These are phyloP conservation scores for Penicillium sclerotiorum DNA, from an alignment of 2,329 filamentous ascomycete species.

Conservation along the genomic window DNA sequence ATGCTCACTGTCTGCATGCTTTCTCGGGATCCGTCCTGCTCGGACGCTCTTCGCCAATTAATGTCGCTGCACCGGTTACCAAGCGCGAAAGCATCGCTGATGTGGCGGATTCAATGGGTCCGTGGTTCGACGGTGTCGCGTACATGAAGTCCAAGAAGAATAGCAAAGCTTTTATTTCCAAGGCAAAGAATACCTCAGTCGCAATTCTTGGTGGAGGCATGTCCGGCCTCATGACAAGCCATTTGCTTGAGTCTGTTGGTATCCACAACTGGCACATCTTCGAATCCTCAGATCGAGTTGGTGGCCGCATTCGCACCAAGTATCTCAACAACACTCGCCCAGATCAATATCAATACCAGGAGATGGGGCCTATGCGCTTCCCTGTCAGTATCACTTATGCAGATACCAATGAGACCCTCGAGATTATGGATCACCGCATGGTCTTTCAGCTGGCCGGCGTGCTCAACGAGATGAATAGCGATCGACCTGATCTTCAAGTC, in stretches of 20 bases:
- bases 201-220: constrained; percentile 45
- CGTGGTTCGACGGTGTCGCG: constrained; percentile 46
- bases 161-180: constrained; percentile 24
- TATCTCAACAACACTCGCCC: constrained; percentile 45
- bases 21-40: constrained; percentile 29
- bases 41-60: constrained; percentile 27
- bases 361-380: constrained; percentile 52
- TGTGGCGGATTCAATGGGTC: constrained; percentile 40
- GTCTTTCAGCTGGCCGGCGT: constrained; percentile 46
- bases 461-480: constrained; percentile 45
- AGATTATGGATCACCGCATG: constrained; percentile 48
- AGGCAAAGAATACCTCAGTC: constrained; percentile 36
- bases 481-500: constrained; percentile 39
- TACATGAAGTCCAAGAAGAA: constrained; percentile 38
- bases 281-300: constrained; percentile 46
- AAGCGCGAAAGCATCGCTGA: constrained; percentile 33
- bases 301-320: constrained; percentile 48
- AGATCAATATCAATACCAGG: constrained; percentile 41
- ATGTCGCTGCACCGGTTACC: constrained; percentile 15
- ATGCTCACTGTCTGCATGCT: constrained; percentile 39
- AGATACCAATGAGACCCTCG: constrained; percentile 46
- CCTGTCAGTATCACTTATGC: constrained; percentile 45
- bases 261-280: constrained; percentile 51
- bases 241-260: constrained; percentile 49
- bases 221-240: constrained; percentile 40